phyloP scores from a whole-genome alignment of 2,329 filamentous ascomycete genomes.

The Venturia effusa region DNA sequence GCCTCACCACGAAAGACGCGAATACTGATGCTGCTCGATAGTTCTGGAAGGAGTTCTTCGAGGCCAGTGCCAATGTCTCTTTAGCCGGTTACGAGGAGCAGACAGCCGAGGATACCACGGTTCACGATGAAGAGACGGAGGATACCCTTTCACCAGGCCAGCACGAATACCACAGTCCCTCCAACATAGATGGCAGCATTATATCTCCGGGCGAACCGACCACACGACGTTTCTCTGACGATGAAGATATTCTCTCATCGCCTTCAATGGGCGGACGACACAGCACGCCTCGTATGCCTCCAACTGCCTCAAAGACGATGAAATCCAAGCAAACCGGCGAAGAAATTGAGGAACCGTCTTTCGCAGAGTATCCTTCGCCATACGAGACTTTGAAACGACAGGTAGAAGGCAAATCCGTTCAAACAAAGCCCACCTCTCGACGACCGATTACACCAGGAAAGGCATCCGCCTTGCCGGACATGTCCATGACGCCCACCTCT shows the following conservation, averaged over 20 bases:
- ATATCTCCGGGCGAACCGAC: constrained; percentile 21
- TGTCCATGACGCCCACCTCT: constrained; percentile 31
- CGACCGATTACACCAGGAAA: constrained; percentile 27
- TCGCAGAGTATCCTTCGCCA: constrained; percentile 58
- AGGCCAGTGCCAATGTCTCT: constrained; percentile 94
- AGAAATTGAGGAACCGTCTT: neutral
- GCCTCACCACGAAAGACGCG: constrained; percentile 10
- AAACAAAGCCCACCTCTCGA: constrained; percentile 18
- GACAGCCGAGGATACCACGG: constrained; percentile 45
- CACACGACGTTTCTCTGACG: constrained; percentile 21
- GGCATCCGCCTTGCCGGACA: constrained; percentile 27
- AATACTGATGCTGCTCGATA: constrained; percentile 25
- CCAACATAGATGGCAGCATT: constrained; percentile 21
- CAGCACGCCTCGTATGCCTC: constrained; percentile 48
- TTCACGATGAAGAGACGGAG: constrained; percentile 25
- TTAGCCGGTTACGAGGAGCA: constrained; percentile 88
- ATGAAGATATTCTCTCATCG: constrained; percentile 53
- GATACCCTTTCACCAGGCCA: constrained; percentile 16
- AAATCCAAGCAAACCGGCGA: constrained; percentile 5
- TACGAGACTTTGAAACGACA: constrained; percentile 65
- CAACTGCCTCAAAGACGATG: constrained; percentile 15
- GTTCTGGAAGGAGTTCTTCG: constrained; percentile 99
- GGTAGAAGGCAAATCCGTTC: constrained; percentile 39
- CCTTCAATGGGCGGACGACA: constrained; percentile 34
- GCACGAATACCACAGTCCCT: constrained; percentile 13